A percentile compares a stretch with the other conserved stretches of the same genome.
These are phyloP conservation scores for Populus tremula DNA, from an alignment of 345 rosid genomes.

Conservation along the genomic window DNA sequence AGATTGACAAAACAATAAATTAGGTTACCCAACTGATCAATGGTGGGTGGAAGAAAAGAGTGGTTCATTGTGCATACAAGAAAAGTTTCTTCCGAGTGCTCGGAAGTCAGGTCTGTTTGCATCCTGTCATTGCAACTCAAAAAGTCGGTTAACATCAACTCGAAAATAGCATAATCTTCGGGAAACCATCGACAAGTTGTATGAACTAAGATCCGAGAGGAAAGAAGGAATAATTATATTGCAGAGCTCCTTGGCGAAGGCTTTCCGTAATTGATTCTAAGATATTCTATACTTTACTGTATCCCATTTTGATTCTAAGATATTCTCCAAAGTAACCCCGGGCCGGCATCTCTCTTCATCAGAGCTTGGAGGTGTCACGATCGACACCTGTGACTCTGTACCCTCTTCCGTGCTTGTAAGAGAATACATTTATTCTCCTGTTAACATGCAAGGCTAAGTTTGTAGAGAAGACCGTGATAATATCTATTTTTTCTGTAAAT, in stretches of 20 bases:
- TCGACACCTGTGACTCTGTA: too few relatives aligned
- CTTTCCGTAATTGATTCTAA: neutral
- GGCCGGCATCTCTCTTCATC: too few relatives aligned
- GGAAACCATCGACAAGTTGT: too few relatives aligned
- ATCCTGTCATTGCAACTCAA: neutral
- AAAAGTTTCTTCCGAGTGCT: neutral
- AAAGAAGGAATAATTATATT: too few relatives aligned
- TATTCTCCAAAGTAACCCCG: neutral
- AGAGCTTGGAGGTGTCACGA: too few relatives aligned
- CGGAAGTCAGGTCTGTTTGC: neutral
- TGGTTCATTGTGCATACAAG: neutral
- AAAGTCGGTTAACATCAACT: neutral
- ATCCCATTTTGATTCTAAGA: neutral
- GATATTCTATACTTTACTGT: too few relatives aligned
- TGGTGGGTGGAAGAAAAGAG: neutral
- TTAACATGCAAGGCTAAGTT: too few relatives aligned
- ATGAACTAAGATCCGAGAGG: neutral
- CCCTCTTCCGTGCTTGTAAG: too few relatives aligned
- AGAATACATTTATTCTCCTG: too few relatives aligned
- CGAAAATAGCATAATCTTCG: neutral
- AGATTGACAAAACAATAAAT: neutral
- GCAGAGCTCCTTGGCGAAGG: neutral
- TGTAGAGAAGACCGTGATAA: too few relatives aligned
- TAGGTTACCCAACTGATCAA: neutral
- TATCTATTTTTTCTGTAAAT: too few relatives aligned